phyloP scores from a whole-genome alignment of 164 flowering plant genomes.

The Paratinospora sagittata region DNA sequence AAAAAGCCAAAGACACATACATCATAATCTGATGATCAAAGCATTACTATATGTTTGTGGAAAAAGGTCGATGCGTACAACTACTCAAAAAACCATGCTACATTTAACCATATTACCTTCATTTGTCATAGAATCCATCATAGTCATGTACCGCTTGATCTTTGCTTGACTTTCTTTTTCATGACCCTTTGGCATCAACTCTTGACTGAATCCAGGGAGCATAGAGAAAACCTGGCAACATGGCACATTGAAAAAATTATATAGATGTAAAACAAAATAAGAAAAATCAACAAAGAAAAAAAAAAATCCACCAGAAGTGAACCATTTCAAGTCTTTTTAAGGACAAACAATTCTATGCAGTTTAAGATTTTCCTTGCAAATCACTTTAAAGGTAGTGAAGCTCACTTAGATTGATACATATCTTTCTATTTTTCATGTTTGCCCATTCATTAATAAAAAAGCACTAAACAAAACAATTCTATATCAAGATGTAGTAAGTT shows the following conservation, averaged over 20 bases:
- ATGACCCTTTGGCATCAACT: conserved; percentile 92
- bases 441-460: neutral
- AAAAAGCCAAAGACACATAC: neutral
- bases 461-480: neutral
- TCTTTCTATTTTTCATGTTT: neutral
- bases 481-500: neutral
- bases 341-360: too few species aligned
- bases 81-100: neutral
- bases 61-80: neutral
- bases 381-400: neutral
- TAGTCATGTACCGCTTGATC: conserved; percentile 95
- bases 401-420: neutral
- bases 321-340: too few species aligned
- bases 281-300: too few species aligned
- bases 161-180: conserved; percentile 97
- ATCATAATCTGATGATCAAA: neutral
- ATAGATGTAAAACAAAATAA: too few species aligned
- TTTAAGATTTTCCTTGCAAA: neutral
- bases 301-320: too few species aligned
- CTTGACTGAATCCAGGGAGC: conserved; percentile 93
- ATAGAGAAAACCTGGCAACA: conserved; percentile 44
- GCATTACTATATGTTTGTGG: neutral
- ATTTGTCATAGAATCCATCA: conserved; percentile 99
- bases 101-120: conserved; percentile 41
- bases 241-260: too few species aligned